Conservation (phyloP, 208 protist species). For the Leishmania amazonensis region DNA sequence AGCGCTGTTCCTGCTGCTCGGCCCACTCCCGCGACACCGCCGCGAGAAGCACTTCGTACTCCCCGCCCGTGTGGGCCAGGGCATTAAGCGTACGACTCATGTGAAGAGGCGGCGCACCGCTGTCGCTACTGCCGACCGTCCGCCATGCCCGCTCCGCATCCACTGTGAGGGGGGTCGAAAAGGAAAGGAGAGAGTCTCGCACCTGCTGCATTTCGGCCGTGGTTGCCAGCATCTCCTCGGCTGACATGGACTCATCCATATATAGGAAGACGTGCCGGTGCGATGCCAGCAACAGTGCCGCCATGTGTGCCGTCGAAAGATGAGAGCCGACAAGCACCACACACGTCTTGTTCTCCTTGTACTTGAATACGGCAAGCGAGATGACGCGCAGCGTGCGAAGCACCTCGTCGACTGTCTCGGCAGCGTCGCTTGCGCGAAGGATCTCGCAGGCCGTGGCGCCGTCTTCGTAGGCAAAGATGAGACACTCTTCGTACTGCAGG, state of each 20-base stretch:
- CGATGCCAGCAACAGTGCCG: constrained; percentile 33
- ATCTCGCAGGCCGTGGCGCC: constrained; percentile 38
- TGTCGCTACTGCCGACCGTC: not conserved
- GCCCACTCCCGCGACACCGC: constrained; percentile 17
- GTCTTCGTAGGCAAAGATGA: constrained; percentile 63
- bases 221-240: constrained; percentile 26
- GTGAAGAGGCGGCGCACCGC: constrained; percentile 1
- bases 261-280: constrained; percentile 43
- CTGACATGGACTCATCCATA: constrained; percentile 34
- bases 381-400: constrained; percentile 33
- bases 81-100: constrained; percentile 35
- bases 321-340: constrained; percentile 31
- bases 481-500: constrained; percentile 51
- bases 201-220: constrained; percentile 36
- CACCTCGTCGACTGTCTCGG: constrained; percentile 27
- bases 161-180: constrained; percentile 2
- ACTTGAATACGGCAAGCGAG: constrained; percentile 44
- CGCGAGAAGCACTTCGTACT: constrained; percentile 21
- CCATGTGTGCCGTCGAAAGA: constrained; percentile 46
- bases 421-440: constrained; percentile 21
- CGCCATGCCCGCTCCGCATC: constrained; percentile 9
- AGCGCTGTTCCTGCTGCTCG: constrained; percentile 3
- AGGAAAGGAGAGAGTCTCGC: constrained; percentile 25
- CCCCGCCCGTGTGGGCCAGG: constrained; percentile 33
- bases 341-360: constrained; percentile 24